Base-by-base conservation (phyloP, 306 rosid species). In the Geum urbanum region DNA sequence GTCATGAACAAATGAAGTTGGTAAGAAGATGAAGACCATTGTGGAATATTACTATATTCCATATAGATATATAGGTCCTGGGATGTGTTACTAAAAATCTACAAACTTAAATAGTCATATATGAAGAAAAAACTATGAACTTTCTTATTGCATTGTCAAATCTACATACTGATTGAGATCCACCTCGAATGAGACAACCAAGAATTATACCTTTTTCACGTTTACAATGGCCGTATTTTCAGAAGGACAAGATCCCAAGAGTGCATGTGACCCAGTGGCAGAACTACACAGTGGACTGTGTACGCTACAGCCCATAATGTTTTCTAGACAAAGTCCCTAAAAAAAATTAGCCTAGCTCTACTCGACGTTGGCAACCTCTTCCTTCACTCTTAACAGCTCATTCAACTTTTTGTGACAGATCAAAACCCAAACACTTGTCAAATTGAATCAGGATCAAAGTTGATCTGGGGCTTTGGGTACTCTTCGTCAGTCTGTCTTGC, bases 101-200 rank as follows among this genome's bases (percentile, higher is more conserved):
- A 4, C 41, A 37, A 9, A 77, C 51, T 49, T 1, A 41, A 22
- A 32, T 2, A 18, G 51, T 49, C 24, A 61, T 22, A 41, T 48
- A 13, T 53, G 76, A 54, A 61, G 7, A 70, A 50, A 39, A 58
- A 59, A 60, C 48, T 50, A 40, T 60, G 72, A 73, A 65, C 77
- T 54, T 69, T 56, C 44, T n/a, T 41, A 22, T 27, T 50, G 67
- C 71, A 49, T 63, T 50, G 47, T 54, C 44, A 68, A 66, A n/a
- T n/a, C 18, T 67, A 83, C 96, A 75, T 70, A 88, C 99, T 88
- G 86, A 87, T 79, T 81, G 92, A n/a, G n/a, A n/a, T n/a, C n/a
- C n/a, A n/a, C n/a, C 67, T 66, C 74, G 73, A 9, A 67, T 71
- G 58, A 77, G 60, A 50, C 63, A 65, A 46, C 69, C 39, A 69